Percentiles rank a stretch among this genome's conserved stretches.
Conservation (phyloP, 2,329 filamentous ascomycete species). For the Davidsoniella virescens region DNA sequence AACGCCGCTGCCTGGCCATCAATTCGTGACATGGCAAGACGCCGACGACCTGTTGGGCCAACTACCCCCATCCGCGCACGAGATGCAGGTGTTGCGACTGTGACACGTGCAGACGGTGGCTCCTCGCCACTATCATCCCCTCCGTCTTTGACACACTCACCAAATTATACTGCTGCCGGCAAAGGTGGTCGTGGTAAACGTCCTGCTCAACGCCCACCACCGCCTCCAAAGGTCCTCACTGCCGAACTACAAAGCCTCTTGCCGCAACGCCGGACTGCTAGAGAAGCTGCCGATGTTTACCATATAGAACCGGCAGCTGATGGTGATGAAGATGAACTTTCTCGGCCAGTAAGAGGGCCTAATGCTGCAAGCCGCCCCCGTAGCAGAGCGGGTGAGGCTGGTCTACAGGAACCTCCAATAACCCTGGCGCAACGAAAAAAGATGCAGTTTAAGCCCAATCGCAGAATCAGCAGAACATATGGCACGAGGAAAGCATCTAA, state of each 20-base stretch:
- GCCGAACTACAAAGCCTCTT: slow-evolving; percentile 37
- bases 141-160: slow-evolving; percentile 50
- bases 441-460: slow-evolving; percentile 17
- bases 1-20: slow-evolving; percentile 34
- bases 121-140: slow-evolving; percentile 45
- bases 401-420: slow-evolving; percentile 16
- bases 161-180: slow-evolving; percentile 29
- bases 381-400: slow-evolving; percentile 22
- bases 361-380: slow-evolving; percentile 22
- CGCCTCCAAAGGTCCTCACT: slow-evolving; percentile 33
- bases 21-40: slow-evolving; percentile 32
- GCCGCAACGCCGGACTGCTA: slow-evolving; percentile 31
- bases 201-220: slow-evolving; percentile 21
- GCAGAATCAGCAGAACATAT: slow-evolving; percentile 16
- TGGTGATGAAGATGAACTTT: slow-evolving; percentile 41
- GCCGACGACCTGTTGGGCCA: slow-evolving; percentile 24
- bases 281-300: slow-evolving; percentile 21
- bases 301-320: slow-evolving; percentile 25
- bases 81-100: not conserved
- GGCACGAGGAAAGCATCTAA: slow-evolving; percentile 12
- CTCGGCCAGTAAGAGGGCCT: slow-evolving; percentile 18
- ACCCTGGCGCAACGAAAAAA: slow-evolving; percentile 12
- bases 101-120: slow-evolving; percentile 18
- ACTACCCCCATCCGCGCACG: slow-evolving; percentile 22
- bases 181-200: slow-evolving; percentile 20